A percentile compares a stretch with the other conserved stretches of the same genome.
phyloP scores from a whole-genome alignment of 352 stramenopile genomes.

The Salisapilia sapeloensis region DNA sequence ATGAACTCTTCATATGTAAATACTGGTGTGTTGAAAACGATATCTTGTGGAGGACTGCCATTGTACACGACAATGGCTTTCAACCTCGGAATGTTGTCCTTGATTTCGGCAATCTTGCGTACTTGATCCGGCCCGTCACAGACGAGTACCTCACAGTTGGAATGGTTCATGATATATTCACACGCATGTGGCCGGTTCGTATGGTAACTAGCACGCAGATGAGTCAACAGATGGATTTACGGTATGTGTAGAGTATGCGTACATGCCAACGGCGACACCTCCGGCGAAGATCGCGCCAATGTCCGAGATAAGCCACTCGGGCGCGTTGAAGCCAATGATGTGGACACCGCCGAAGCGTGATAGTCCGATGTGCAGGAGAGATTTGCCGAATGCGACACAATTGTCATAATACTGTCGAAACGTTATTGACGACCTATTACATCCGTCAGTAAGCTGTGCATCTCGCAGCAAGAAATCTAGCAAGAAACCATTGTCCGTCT shows the following conservation, averaged over 20 bases:
- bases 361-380: constrained; percentile 56
- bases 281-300: constrained; percentile 66
- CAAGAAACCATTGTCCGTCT: no score
- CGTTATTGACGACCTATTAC: no score
- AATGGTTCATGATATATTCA: constrained; percentile 65
- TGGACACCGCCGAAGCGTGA: constrained; percentile 49
- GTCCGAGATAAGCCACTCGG: constrained; percentile 74
- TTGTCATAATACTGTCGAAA: constrained; percentile 63
- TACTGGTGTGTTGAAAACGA: constrained; percentile 21
- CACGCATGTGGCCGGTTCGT: constrained; percentile 61
- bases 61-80: constrained; percentile 64
- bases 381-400: constrained; percentile 43
- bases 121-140: constrained; percentile 53
- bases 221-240: no score
- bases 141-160: constrained; percentile 50
- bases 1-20: constrained; percentile 49
- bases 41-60: constrained; percentile 13
- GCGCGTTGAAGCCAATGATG: constrained; percentile 74
- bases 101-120: constrained; percentile 48
- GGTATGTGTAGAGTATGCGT: no score
- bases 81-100: constrained; percentile 43
- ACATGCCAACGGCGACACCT: constrained; percentile 61
- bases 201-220: no score
- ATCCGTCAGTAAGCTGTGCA: no score
- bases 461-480: no score